Base-by-base conservation (phyloP, 2,329 filamentous ascomycete genomes). In the Scytalidium lignicola region DNA sequence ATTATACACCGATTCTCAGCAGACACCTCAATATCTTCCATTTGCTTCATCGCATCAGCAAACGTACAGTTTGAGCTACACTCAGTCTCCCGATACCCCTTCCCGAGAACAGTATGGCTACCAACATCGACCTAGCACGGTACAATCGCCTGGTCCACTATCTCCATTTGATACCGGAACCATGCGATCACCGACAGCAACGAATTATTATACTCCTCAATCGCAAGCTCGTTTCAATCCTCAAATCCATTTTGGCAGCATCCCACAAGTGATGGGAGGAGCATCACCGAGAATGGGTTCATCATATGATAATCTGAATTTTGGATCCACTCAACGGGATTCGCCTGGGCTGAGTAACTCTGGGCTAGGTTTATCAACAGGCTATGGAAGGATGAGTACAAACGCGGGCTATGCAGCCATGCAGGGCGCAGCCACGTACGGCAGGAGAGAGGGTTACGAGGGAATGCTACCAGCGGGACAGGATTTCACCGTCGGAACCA, bases 71-170 rank as follows among this genome's bases (percentile, higher is more conserved):
- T 56, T 48, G 28, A 48, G 46, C 7, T 56, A 50, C 44, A 29
- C 44, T 3, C 51, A 50, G 17, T 54, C 55, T 44, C 53, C 48
- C 13, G 46, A 41, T 46, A 46, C 42, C 23, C 43, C 44, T 9
- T 29, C 51, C 28, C 45, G 52, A 41, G 50, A 55, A 32, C 51
- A 50, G 18, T 56, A 54, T 26, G 10, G 23, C 43, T 58, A 51
- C 51, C 15, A 44, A 12, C 55, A 48, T 13, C 47, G 49, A 22
- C 20, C 55, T 19, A 52, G 50, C 22, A 54, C 32, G 32, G n/a
- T 13, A 5, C 32, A 37, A 37, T 37, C 32, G 15, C 32, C 32
- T 37, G 32, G 32, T 26, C 23, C 23, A 9, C 12, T 37, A 37
- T 37, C 32, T 5, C 32, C 32, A 5, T 37, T 37, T 37, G 32